Evolutionary conservation across 176 grass and related monocot species (phyloP), one percentile per base, ranked within the genome.

Genomic region (Calamus simplicifolius): DNA sequence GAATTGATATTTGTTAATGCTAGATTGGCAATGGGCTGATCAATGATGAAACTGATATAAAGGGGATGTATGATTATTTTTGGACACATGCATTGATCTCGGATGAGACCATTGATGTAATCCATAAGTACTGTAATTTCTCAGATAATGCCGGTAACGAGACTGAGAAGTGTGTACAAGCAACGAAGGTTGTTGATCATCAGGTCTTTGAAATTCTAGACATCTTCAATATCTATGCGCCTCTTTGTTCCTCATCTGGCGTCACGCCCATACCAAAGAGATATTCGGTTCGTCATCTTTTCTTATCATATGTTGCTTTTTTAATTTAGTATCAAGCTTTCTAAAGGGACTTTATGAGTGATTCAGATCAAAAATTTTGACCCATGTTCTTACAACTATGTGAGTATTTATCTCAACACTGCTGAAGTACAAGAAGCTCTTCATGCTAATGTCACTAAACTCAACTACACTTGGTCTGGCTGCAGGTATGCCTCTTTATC

Each of bases 51-150:
- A 82, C 91, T 1, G 91, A 96, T 65, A 10, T 0, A 1, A 84
- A 51, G 57, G 91, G 91, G 18, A 77, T 96, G 68, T 85, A 71
- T 61, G 91, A 96, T 60, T 96, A 71, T 65, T 90, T 82, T 64
- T 96, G 91, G 91, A 90, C 83, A 18, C 91, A 96, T 59, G 91
- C 86, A 62, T 70, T 96, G 75, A 96, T 90, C 70, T 85, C 86
- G 5, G 91, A 96, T 56, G 72, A 77, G 57, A 15, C 80, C 17
- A 69, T 72, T 12, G 60, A 56, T 6, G 61, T 49, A 16, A 90
- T 96, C 79, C 50, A 7, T 72, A 63, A 38, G 68, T 16, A 71
- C 80, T 96, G 86, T 74, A 82, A 96, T 71, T 90, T 96, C 80
- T 82, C 68, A 3, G 27, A 5, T 4, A 51, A 71, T 49, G 35